Evolutionary conservation across 441 rosid genomes (phyloP).

Genomic region (Croton laevigatus): DNA sequence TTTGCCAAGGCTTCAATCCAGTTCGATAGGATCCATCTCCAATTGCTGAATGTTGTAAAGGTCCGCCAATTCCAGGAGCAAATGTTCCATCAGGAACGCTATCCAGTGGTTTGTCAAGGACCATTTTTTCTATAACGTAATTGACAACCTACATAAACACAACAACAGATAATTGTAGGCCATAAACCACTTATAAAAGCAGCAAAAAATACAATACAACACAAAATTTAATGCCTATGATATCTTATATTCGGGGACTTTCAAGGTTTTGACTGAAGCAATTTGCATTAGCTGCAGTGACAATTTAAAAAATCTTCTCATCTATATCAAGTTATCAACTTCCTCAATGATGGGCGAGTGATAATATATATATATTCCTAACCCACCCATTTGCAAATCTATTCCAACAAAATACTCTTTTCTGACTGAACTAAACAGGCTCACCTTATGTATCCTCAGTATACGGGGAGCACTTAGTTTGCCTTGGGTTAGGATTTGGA

Average conservation of each 20-base stretch:
- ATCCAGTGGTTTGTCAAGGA: constrained; percentile 83
- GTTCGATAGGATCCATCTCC: constrained; percentile 70
- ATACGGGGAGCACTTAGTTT: constrained; percentile 98
- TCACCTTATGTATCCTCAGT: constrained; percentile 94
- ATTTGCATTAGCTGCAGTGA: neutral
- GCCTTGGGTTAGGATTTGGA: constrained; percentile 89
- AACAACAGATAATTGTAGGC: neutral
- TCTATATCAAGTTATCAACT: too few species aligned
- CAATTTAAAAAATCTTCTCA: too few species aligned
- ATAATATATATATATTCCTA: neutral
- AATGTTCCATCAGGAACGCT: constrained; percentile 59
- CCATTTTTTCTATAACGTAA: constrained; percentile 97
- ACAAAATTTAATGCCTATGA: neutral
- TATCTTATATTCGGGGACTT: neutral
- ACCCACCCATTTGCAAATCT: neutral
- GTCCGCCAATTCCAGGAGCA: constrained; percentile 62
- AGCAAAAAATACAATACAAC: too few species aligned
- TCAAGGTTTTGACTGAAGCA: neutral
- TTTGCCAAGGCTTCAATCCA: constrained; percentile 83
- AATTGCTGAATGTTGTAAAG: constrained; percentile 51
- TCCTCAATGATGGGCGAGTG: neutral
- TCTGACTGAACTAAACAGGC: constrained; percentile 37
- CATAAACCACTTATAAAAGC: neutral
- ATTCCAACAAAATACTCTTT: constrained; percentile 4
- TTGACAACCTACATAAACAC: constrained; percentile 67